These are phyloP conservation scores for Nidularia sp. DNA, from an alignment of 768 basidiomycete species.

Conservation along the genomic window DNA sequence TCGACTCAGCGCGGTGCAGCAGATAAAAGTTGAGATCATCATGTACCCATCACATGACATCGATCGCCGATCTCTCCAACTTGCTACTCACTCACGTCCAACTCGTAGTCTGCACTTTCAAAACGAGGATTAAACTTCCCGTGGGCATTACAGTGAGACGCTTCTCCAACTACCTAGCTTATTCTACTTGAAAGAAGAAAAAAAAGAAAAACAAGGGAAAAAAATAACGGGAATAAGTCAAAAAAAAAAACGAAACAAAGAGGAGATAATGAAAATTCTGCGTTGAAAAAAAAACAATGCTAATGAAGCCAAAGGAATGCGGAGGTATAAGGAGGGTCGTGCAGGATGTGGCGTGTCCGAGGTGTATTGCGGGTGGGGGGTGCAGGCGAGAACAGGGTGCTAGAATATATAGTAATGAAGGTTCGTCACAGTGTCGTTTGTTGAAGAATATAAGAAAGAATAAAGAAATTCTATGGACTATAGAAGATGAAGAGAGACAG, in stretches of 20 bases:
- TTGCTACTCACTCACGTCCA: too few species aligned
- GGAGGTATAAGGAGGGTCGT: too few species aligned
- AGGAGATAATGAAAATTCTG: background rate
- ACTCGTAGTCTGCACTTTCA: background rate
- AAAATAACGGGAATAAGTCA: background rate
- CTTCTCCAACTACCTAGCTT: conserved; percentile 3
- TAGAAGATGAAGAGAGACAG: background rate
- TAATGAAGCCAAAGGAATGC: too few species aligned
- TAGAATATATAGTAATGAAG: background rate
- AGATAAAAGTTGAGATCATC: too few species aligned
- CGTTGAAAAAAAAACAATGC: too few species aligned
- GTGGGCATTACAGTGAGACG: conserved; percentile 3
- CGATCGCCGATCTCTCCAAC: too few species aligned
- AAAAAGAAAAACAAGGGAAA: background rate
- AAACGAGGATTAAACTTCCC: background rate
- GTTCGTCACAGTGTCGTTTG: background rate
- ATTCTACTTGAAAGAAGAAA: conserved; percentile 1
- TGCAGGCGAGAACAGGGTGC: background rate
- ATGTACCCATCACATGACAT: too few species aligned
- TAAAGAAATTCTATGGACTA: background rate
- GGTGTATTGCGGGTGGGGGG: too few species aligned
- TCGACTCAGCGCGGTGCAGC: too few species aligned
- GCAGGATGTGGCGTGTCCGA: too few species aligned
- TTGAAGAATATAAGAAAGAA: background rate
- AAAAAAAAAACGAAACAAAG: background rate